Evolutionary conservation across 176 grass and related monocot species (phyloP), one percentile per base, ranked within the genome.

Genomic region (Cymbopogon citratus): DNA sequence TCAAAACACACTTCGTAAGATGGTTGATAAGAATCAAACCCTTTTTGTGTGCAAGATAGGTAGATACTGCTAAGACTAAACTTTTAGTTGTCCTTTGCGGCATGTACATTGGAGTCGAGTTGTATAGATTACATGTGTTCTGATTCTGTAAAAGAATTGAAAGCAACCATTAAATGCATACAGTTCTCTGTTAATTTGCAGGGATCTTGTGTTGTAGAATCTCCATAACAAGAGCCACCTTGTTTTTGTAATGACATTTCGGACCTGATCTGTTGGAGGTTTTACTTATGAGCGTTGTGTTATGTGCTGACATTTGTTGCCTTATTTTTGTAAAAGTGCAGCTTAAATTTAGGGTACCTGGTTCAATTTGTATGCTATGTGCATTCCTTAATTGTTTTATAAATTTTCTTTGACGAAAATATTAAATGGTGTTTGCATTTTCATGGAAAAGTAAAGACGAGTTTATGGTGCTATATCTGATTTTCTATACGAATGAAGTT

Each of bases 111-210:
- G 16, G 59, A 85, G 33, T 71, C 21, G 33, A 77, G 19, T 73
- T 72, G 67, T 48, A 86, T 59, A 73, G 15, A 73, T 85, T 72
- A 77, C 14, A 73, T 73, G 26, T 78, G 23, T 63, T 73, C 15
- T 46, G 15, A 73, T 63, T 73, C 15, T 59, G 21, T 67, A 77
- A n/a, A 80, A 61, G 31, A 77, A 63, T 33, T 6, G 56, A 44
- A 75, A 66, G 25, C 64, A 81, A 18, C 4, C 16, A 26, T 6
- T 66, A 16, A 63, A 66, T 77, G 18, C 14, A 66, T 56, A 27
- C 62, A 71, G 71, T 27, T 71, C 26, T 72, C 15, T 57, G 66
- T 31, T 56, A 64, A 63, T 85, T 71, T 59, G 34, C 56, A 73
- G 64, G 31, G 25, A 27, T 21, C 33, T 70, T 40, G 63, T 71